These are phyloP conservation scores for Aristolochia californica DNA, from an alignment of 164 flowering plant species.

Conservation along the genomic window DNA sequence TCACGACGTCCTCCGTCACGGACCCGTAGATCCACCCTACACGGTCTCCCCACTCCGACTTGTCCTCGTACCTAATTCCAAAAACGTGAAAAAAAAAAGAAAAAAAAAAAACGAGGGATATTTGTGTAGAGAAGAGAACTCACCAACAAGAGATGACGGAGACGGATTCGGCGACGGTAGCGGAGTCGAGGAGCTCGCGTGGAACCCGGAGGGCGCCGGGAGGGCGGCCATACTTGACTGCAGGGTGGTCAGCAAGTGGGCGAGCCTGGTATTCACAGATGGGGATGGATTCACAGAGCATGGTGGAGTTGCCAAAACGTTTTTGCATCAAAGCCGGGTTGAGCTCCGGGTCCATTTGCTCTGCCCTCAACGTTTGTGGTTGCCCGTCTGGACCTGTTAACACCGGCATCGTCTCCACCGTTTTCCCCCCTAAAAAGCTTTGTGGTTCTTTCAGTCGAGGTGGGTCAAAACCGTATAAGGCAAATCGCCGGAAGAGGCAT, in stretches of 20 bases:
- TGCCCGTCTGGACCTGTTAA: conserved; percentile 20
- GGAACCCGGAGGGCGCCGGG: conserved; percentile 58
- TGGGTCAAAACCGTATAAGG: conserved; percentile 72
- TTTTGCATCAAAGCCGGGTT: conserved; percentile 50
- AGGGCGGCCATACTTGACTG: conserved; percentile 59
- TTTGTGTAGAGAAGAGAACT: conserved; percentile 5
- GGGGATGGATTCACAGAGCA: conserved; percentile 53
- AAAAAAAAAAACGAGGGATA: no score
- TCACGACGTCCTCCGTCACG: conserved; percentile 79
- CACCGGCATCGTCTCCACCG: conserved; percentile 22
- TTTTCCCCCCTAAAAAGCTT: not conserved
- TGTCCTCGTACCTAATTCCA: conserved; percentile 53
- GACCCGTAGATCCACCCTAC: conserved; percentile 91
- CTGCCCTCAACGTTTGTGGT: conserved; percentile 24
- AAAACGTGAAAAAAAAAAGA: not conserved
- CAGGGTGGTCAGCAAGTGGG: conserved; percentile 68
- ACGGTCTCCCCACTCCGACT: conserved; percentile 82
- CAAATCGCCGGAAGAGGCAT: conserved; percentile 59
- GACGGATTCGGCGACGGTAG: conserved; percentile 65
- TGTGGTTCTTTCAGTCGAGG: conserved; percentile 15
- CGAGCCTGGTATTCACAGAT: conserved; percentile 68
- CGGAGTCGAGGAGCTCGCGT: conserved; percentile 65
- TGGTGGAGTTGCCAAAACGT: conserved; percentile 65
- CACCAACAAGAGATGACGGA: conserved; percentile 79
- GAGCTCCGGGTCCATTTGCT: conserved; percentile 46